Evolutionary conservation across 2,329 filamentous ascomycete genomes (phyloP).

Genomic region (Geoglossum cookeanum): DNA sequence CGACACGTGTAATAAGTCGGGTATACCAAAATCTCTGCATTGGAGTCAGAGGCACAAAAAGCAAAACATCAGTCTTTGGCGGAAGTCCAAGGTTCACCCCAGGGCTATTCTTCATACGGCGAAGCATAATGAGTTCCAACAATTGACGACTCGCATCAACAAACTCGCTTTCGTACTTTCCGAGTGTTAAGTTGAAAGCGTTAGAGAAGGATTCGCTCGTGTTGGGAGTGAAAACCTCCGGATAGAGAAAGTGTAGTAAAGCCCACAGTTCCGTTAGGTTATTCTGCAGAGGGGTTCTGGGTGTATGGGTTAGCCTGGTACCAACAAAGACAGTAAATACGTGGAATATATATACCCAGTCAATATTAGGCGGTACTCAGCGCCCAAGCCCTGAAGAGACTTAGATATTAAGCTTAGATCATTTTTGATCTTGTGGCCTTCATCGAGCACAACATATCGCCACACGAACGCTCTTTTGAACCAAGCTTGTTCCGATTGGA

Average conservation of each 20-base stretch:
- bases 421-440: constrained; percentile 34
- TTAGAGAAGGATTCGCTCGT: constrained; percentile 32
- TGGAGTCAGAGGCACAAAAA: constrained; percentile 37
- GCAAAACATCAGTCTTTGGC: constrained; percentile 34
- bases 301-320: constrained; percentile 17
- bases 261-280: constrained; percentile 39
- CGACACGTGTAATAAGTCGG: constrained; percentile 34
- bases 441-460: constrained; percentile 33
- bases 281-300: constrained; percentile 37
- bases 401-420: constrained; percentile 25
- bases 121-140: constrained; percentile 38
- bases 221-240: constrained; percentile 34
- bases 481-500: constrained; percentile 27
- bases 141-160: constrained; percentile 33
- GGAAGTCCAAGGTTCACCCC: constrained; percentile 36
- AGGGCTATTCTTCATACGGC: constrained; percentile 36
- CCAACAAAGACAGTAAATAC: constrained; percentile 6
- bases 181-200: constrained; percentile 36
- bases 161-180: constrained; percentile 32
- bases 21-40: constrained; percentile 41
- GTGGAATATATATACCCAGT: constrained; percentile 18
- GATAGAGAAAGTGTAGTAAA: constrained; percentile 36
- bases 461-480: constrained; percentile 32
- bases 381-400: constrained; percentile 23
- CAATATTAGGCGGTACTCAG: constrained; percentile 30